phyloP scores from a whole-genome alignment of 805 yeast species.

The Kodamaea laetipori region DNA sequence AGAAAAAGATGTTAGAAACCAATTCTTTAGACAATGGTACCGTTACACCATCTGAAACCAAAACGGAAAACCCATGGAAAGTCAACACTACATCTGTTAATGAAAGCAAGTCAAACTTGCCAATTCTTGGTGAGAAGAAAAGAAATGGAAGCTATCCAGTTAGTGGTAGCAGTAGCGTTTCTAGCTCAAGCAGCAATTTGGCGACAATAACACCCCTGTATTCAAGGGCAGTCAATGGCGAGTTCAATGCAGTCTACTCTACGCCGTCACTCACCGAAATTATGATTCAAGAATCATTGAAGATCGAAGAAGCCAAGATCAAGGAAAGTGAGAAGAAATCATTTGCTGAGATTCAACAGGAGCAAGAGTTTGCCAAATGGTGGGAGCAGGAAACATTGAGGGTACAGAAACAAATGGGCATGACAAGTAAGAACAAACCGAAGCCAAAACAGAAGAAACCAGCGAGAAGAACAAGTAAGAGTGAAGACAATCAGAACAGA shows the following conservation, averaged over 20 bases:
- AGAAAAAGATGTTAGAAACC: conserved; percentile 32
- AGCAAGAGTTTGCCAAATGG: conserved; percentile 85
- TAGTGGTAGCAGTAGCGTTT: conserved; percentile 4
- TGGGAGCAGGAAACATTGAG: conserved; percentile 78
- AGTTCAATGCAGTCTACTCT: not conserved
- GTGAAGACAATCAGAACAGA: conserved; percentile 3
- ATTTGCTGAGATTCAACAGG: conserved; percentile 72
- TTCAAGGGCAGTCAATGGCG: not conserved
- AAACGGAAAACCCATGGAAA: conserved; percentile 8
- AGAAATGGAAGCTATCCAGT: not conserved
- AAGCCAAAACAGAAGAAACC: conserved; percentile 11
- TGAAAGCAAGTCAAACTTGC: not conserved
- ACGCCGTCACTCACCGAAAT: conserved; percentile 44
- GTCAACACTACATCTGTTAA: not conserved
- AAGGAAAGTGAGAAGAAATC: conserved; percentile 41
- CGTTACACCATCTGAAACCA: not conserved
- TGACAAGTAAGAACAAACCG: conserved; percentile 8
- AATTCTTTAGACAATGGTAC: not conserved
- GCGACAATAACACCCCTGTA: not conserved
- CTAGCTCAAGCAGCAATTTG: conserved; percentile 8
- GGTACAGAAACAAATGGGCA: conserved; percentile 50
- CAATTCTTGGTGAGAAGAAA: conserved; percentile 9
- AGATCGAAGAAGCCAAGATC: conserved; percentile 31
- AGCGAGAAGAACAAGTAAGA: conserved; percentile 6
- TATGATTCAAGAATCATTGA: conserved; percentile 49